Base-by-base conservation (phyloP, 306 rosid genomes). In the Chamaecrista fasciculata region DNA sequence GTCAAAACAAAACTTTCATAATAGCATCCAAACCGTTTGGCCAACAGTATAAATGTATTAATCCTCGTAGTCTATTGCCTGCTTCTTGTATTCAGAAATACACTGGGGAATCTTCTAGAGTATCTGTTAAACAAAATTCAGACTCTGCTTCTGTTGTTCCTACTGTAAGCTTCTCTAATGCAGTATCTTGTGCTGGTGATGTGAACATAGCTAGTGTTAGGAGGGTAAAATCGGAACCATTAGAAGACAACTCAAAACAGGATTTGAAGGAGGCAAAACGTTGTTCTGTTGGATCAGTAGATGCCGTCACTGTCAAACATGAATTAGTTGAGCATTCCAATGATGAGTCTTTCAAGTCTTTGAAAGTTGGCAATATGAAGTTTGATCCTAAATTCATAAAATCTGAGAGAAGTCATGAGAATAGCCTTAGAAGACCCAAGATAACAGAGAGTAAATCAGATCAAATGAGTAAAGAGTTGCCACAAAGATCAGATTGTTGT, bases 191-290 rank as follows among this genome's bases (percentile, higher is more conserved):
- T 25, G 44, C 61, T 24, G 75, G 60, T 66, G 84, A 61, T 78
- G 59, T 55, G 25, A 74, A 65, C 62, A 69, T 76, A 29, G 78
- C 67, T 76, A 75, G 78, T 81, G 10, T 52, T 64, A 85, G 79
- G 72, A 62, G 49, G 16, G 89, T 94, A 12, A 94, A 94, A 75
- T 48, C 90, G 34, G 98, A 94, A 63, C 97, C 96, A 39, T 60
- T 72, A 50, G 92, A 85, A 52, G 97, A 78, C 74, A 78, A 82
- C 66, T 44, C 33, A 43, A 88, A 85, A 68, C 62, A 43, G 71
- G 84, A 62, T 50, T 74, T 50, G 57, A 71, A 74, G 66, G 74
- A 76, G 36, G 67, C 66, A 75, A 75, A 67, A 66, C 12, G 72
- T 46, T 24, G 34, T 79, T 43, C 29, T 26, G 23, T 68, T 59